Percentiles rank a stretch among this genome's conserved stretches.
phyloP scores from a whole-genome alignment of 257 asterid genomes.

The Euphrasia confusa region DNA sequence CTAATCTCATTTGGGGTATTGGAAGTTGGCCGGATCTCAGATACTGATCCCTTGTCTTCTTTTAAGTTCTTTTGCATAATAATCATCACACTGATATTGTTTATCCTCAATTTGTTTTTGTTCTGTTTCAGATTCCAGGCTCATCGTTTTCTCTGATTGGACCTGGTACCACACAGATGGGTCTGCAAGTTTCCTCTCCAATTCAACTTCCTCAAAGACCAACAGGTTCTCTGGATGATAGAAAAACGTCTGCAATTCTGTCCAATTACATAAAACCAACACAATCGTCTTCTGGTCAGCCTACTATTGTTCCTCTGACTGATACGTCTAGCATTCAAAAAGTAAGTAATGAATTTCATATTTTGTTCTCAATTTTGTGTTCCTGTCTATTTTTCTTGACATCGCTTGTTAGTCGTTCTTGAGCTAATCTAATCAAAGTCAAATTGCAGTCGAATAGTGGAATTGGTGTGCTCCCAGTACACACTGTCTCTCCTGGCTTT shows the following conservation, averaged over 20 bases:
- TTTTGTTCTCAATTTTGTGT: not conserved
- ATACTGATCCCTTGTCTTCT: constrained; percentile 2
- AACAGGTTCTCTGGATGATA: constrained; percentile 58
- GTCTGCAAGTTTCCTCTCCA: constrained; percentile 47
- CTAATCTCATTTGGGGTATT: not conserved
- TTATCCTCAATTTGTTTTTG: constrained; percentile 9
- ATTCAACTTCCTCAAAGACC: constrained; percentile 57
- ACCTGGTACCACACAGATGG: constrained; percentile 46
- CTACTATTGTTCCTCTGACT: constrained; percentile 38
- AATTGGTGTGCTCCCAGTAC: constrained; percentile 38
- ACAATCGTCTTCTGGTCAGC: constrained; percentile 50
- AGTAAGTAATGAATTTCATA: constrained; percentile 42
- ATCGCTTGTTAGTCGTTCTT: constrained; percentile 2
- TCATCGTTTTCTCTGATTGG: constrained; percentile 51
- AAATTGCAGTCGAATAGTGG: constrained; percentile 57
- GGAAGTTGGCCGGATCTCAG: not conserved
- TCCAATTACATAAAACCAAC: constrained; percentile 58
- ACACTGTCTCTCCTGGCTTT: constrained; percentile 60
- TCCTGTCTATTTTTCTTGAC: constrained; percentile 13
- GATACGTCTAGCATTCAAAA: constrained; percentile 58
- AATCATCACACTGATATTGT: constrained; percentile 2
- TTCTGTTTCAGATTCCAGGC: constrained; percentile 36
- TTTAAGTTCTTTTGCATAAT: constrained; percentile 3
- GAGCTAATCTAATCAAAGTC: constrained; percentile 24
- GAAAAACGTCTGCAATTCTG: constrained; percentile 43